These are phyloP conservation scores for Didymella segeticola DNA, from an alignment of 2,329 filamentous ascomycete genomes.

Conservation along the genomic window DNA sequence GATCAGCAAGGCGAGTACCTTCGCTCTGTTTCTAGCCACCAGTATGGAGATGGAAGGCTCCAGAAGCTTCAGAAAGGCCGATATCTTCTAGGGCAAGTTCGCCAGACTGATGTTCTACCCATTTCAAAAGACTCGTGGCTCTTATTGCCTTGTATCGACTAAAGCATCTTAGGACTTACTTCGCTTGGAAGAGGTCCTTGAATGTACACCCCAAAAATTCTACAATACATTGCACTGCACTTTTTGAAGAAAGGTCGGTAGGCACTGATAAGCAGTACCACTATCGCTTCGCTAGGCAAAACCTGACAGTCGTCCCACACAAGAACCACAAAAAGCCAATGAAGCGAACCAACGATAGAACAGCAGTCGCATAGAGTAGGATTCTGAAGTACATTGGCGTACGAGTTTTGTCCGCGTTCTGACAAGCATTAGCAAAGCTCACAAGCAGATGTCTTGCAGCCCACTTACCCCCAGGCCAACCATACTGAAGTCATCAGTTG, in stretches of 20 bases:
- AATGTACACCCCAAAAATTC: no score
- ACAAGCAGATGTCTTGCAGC: neutral
- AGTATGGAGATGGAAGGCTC: constrained; percentile 29
- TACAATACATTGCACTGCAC: no score
- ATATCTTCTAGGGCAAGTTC: constrained; percentile 23
- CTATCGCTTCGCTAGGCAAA: neutral
- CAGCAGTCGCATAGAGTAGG: constrained; percentile 18
- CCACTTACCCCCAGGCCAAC: neutral
- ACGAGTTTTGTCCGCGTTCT: neutral
- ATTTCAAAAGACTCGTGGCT: no score
- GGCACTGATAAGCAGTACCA: no score
- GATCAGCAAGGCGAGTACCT: constrained; percentile 60
- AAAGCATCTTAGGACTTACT: no score
- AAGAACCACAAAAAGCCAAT: constrained; percentile 24
- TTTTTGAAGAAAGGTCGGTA: no score
- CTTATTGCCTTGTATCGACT: no score
- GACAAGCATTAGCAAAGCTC: neutral
- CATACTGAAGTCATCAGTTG: constrained; percentile 16
- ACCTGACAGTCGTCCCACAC: constrained; percentile 6
- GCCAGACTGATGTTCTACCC: no score
- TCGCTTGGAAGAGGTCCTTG: no score
- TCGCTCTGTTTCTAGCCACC: constrained; percentile 51
- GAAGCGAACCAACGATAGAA: constrained; percentile 17
- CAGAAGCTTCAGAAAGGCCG: constrained; percentile 26
- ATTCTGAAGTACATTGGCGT: constrained; percentile 18